A percentile compares a stretch with the other conserved stretches of the same genome.
These are phyloP conservation scores for Akebia trifoliata DNA, from an alignment of 164 flowering plant genomes.

Conservation along the genomic window DNA sequence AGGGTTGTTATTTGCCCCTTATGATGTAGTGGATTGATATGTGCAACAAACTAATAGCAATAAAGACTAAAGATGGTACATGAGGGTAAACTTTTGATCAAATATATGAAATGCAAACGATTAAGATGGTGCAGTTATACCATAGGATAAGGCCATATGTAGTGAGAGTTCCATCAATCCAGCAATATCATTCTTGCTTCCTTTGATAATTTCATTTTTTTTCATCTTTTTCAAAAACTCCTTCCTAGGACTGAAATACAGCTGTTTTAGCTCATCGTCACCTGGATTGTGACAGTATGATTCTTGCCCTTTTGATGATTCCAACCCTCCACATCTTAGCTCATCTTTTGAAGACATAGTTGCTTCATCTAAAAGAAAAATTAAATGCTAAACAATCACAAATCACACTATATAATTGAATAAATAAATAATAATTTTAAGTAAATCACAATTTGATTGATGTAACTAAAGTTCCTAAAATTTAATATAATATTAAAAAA, in stretches of 20 bases:
- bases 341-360: constrained; percentile 46
- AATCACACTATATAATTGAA: neutral
- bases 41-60: too few species aligned
- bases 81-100: too few species aligned
- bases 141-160: constrained; percentile 73
- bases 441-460: neutral
- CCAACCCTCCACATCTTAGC: constrained; percentile 35
- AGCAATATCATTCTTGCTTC: constrained; percentile 39
- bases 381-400: neutral
- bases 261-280: constrained; percentile 44
- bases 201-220: constrained; percentile 61
- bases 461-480: too few species aligned
- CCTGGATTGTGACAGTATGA: constrained; percentile 10
- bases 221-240: too few species aligned
- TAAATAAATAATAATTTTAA: neutral
- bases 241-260: constrained; percentile 44
- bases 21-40: too few species aligned
- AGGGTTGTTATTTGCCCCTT: too few species aligned
- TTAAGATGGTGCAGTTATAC: constrained; percentile 23
- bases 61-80: too few species aligned
- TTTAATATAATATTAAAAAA: too few species aligned
- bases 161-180: constrained; percentile 65
- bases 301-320: constrained; percentile 31
- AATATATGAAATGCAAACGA: neutral
- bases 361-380: constrained; percentile 18